Conservation (phyloP, 495 filamentous ascomycete genomes). For the Astrocystis sublimbata region DNA sequence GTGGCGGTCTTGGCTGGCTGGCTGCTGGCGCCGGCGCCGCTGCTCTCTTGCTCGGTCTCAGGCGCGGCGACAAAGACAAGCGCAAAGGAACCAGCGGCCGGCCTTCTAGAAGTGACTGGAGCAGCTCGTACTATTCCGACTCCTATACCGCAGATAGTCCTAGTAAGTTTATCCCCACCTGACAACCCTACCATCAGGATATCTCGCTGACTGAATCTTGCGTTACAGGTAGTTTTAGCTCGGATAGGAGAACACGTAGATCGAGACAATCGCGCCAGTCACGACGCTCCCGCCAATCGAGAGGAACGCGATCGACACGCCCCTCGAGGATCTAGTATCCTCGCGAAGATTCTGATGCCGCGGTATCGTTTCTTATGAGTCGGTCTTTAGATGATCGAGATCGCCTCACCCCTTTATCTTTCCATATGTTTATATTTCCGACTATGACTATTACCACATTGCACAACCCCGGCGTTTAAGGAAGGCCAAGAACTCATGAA, state of each 20-base stretch:
- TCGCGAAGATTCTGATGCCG: background rate
- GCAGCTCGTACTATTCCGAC: conserved; percentile 50
- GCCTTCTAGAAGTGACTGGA: conserved; percentile 49
- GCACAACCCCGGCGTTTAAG: conserved; percentile 17
- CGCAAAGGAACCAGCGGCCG: conserved; percentile 42
- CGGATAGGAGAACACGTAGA: conserved; percentile 40
- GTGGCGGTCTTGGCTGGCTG: conserved; percentile 53
- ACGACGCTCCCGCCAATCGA: conserved; percentile 27
- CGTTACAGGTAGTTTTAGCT: conserved; percentile 48
- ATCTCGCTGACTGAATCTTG: conserved; percentile 31
- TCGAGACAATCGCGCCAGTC: conserved; percentile 34
- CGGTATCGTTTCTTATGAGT: background rate
- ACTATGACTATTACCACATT: conserved; percentile 10
- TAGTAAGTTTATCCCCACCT: conserved; percentile 45
- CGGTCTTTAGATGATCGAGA: background rate
- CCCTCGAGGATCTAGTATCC: conserved; percentile 19
- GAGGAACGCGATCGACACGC: conserved; percentile 24
- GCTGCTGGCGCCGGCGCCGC: conserved; percentile 58
- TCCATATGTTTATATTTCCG: conserved; percentile 22
- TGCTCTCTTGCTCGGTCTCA: conserved; percentile 73
- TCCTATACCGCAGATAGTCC: conserved; percentile 47
- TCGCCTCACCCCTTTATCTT: background rate
- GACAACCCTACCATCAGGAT: conserved; percentile 28
- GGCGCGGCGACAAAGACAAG: conserved; percentile 60
- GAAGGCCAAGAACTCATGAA: background rate